These are phyloP conservation scores for Arabidopsis suecica DNA, from an alignment of 345 rosid species.

Conservation along the genomic window DNA sequence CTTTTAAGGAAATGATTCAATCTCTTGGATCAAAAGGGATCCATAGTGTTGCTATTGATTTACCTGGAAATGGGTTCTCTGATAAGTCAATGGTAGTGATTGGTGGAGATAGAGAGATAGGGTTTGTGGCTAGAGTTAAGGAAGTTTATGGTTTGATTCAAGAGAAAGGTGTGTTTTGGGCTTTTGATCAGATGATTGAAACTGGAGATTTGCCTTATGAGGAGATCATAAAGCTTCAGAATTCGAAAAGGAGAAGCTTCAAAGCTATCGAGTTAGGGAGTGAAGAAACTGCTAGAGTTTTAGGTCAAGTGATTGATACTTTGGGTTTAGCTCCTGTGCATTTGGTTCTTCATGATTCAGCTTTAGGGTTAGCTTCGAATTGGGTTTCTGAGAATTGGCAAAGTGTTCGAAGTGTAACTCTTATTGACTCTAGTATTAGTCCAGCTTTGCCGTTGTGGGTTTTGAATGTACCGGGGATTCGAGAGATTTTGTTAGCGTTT, in stretches of 20 bases:
- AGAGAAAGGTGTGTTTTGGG: conserved; percentile 93
- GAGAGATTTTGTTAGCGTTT: conserved; percentile 63
- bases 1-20: conserved; percentile 56
- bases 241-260: conserved; percentile 51
- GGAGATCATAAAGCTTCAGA: conserved; percentile 50
- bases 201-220: conserved; percentile 90
- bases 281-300: conserved; percentile 71
- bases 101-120: conserved; percentile 63
- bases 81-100: conserved; percentile 65
- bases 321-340: conserved; percentile 80
- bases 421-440: conserved; percentile 66
- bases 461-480: conserved; percentile 59
- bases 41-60: conserved; percentile 75
- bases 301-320: conserved; percentile 73
- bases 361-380: conserved; percentile 68
- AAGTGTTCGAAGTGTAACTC: conserved; percentile 68
- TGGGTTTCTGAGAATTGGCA: conserved; percentile 72
- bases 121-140: conserved; percentile 60
- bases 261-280: conserved; percentile 66
- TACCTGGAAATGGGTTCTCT: conserved; percentile 95
- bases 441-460: conserved; percentile 78
- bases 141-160: conserved; percentile 72
- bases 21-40: conserved; percentile 69
- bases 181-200: conserved; percentile 90
- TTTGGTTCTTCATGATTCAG: conserved; percentile 90